These are phyloP conservation scores for Globisporangium spiculum DNA, from an alignment of 352 stramenopile genomes.

Conservation along the genomic window DNA sequence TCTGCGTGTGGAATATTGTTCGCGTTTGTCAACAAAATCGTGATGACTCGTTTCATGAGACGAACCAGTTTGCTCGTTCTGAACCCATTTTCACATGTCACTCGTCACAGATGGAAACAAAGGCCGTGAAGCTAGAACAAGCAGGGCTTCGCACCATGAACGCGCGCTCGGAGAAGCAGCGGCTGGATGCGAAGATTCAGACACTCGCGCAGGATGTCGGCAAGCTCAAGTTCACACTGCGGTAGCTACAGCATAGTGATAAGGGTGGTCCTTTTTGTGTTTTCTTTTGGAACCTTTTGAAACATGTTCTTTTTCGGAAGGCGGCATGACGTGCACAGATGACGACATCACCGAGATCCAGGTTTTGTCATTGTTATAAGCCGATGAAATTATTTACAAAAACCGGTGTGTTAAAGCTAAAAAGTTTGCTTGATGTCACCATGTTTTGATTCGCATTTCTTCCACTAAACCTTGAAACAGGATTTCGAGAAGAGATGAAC, in stretches of 20 bases:
- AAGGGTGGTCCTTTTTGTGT: too few species aligned
- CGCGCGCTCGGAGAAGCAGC: slow-evolving; percentile 32
- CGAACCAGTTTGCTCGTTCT: background rate
- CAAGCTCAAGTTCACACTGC: slow-evolving; percentile 32
- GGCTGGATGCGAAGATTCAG: slow-evolving; percentile 29
- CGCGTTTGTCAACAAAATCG: background rate
- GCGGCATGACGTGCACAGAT: background rate
- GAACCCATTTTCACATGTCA: background rate
- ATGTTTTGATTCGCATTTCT: background rate
- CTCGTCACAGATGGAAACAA: slow-evolving; percentile 28
- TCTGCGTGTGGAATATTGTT: background rate
- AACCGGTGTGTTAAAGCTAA: background rate
- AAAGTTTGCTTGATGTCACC: background rate
- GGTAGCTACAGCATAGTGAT: slow-evolving; percentile 7
- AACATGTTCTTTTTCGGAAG: background rate
- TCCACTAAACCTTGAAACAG: too few species aligned
- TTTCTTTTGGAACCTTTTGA: too few species aligned
- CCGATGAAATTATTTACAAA: background rate
- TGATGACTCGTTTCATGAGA: background rate
- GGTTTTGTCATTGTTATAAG: background rate
- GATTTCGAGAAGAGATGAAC: background rate
- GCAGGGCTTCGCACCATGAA: slow-evolving; percentile 40
- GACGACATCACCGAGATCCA: slow-evolving; percentile 5
- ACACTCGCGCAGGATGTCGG: slow-evolving; percentile 29
- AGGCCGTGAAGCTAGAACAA: slow-evolving; percentile 42